Evolutionary conservation across 257 asterid genomes (phyloP).

Genomic region (Penstemon barbatus): DNA sequence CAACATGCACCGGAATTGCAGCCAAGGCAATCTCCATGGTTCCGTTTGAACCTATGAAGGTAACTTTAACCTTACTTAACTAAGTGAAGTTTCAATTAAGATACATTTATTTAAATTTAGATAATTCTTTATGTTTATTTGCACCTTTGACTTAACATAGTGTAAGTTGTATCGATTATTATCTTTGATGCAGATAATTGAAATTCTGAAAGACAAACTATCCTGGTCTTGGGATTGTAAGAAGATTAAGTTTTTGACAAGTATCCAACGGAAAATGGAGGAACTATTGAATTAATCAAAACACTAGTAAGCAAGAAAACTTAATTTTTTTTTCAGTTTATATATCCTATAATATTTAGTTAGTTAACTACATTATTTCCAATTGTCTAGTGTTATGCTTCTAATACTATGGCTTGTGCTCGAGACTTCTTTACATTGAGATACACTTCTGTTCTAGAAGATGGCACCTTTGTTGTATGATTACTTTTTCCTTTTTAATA

Average conservation of each 20-base stretch:
- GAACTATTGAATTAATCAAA: slow-evolving; percentile 44
- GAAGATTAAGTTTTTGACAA: slow-evolving; percentile 36
- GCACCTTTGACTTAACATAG: neutral
- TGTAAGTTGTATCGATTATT: neutral
- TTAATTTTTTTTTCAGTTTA: neutral
- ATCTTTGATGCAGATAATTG: slow-evolving; percentile 31
- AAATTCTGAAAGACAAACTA: slow-evolving; percentile 42
- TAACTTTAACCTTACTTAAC: slow-evolving; percentile 9
- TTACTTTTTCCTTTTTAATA: slow-evolving; percentile 12
- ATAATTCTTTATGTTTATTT: neutral
- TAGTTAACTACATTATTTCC: too few species aligned
- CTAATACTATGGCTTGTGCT: slow-evolving; percentile 50
- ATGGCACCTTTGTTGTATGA: slow-evolving; percentile 52
- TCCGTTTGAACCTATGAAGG: slow-evolving; percentile 45
- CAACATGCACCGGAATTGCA: slow-evolving; percentile 45
- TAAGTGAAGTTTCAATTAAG: too few species aligned
- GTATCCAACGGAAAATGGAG: slow-evolving; percentile 37
- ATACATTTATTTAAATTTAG: neutral
- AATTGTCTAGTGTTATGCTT: slow-evolving; percentile 44
- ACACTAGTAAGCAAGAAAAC: slow-evolving; percentile 34
- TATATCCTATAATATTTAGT: too few species aligned
- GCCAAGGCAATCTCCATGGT: slow-evolving; percentile 43
- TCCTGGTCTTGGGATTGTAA: slow-evolving; percentile 45
- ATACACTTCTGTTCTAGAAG: slow-evolving; percentile 42
- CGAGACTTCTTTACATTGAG: slow-evolving; percentile 58